phyloP scores from a whole-genome alignment of 2,329 filamentous ascomycete species.

The Graphilbum fragrans region DNA sequence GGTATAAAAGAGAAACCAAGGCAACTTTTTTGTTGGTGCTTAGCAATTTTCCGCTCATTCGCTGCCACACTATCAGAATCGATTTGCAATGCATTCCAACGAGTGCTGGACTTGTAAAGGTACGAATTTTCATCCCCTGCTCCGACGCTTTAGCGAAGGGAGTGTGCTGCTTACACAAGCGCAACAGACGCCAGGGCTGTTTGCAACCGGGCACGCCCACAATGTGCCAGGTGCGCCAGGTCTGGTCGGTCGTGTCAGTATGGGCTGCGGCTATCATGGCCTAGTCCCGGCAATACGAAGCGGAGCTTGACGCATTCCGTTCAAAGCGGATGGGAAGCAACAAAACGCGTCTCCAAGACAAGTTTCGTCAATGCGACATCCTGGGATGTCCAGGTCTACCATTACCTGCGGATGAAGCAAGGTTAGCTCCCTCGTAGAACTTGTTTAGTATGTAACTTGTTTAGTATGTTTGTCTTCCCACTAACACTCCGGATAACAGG shows the following conservation, averaged over 20 bases:
- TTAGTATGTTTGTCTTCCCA: too few relatives aligned
- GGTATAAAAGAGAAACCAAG: neutral
- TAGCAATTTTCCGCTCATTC: neutral
- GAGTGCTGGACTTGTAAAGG: constrained; percentile 4
- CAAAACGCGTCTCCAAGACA: neutral
- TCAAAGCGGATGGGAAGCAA: neutral
- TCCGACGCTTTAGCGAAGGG: neutral
- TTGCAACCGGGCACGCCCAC: constrained; percentile 1
- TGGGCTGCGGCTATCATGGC: constrained; percentile 4
- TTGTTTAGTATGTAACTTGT: neutral
- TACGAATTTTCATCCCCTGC: too few relatives aligned
- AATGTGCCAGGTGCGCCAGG: constrained; percentile 1
- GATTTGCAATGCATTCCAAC: neutral
- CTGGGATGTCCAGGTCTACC: constrained; percentile 3
- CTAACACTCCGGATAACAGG: too few relatives aligned
- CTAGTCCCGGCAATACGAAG: neutral
- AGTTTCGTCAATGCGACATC: constrained; percentile 4
- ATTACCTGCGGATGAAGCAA: constrained; percentile 3
- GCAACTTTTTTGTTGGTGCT: too few relatives aligned
- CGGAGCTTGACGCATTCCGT: constrained; percentile 1
- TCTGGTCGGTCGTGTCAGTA: constrained; percentile 1
- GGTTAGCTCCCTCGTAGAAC: neutral
- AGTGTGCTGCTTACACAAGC: neutral
- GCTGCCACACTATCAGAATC: neutral
- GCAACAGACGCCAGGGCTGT: constrained; percentile 2